Conservation (phyloP, 2,329 filamentous ascomycete species). For the Hymenoscyphus scutula region DNA sequence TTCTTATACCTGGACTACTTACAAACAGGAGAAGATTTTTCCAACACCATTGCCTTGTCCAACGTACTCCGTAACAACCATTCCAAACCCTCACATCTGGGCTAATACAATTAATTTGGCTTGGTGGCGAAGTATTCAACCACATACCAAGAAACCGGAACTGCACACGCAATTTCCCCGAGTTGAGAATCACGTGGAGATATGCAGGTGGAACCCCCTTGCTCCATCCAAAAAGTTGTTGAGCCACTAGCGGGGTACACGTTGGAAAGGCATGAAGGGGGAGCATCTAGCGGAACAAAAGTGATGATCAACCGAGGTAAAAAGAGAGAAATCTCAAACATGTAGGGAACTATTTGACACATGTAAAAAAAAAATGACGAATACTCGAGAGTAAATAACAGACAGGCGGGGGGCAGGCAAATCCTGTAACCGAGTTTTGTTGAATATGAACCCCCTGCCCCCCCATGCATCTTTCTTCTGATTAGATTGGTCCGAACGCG, state of each 20-base stretch:
- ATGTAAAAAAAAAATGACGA: constrained; percentile 1
- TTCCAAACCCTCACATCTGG: background rate
- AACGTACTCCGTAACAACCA: too few relatives aligned
- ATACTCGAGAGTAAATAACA: too few relatives aligned
- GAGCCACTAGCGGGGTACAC: constrained; percentile 4
- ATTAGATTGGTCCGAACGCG: background rate
- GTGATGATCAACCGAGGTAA: background rate
- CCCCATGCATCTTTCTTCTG: too few relatives aligned
- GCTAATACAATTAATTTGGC: background rate
- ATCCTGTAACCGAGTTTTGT: too few relatives aligned
- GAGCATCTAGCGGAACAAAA: background rate
- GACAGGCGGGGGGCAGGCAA: too few relatives aligned
- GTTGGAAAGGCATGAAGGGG: background rate
- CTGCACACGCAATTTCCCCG: background rate
- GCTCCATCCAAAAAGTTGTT: constrained; percentile 8
- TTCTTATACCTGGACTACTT: too few relatives aligned
- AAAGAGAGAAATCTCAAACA: background rate
- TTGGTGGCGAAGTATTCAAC: background rate
- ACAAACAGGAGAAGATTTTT: too few relatives aligned
- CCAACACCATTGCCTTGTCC: too few relatives aligned
- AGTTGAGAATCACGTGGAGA: background rate
- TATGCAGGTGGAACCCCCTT: background rate
- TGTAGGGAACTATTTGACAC: background rate
- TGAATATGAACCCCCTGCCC: too few relatives aligned
- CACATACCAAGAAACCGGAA: background rate